Percentiles rank a stretch among this genome's conserved stretches.
These are phyloP conservation scores for Phoma herbarum DNA, from an alignment of 2,329 filamentous ascomycete species.

Conservation along the genomic window DNA sequence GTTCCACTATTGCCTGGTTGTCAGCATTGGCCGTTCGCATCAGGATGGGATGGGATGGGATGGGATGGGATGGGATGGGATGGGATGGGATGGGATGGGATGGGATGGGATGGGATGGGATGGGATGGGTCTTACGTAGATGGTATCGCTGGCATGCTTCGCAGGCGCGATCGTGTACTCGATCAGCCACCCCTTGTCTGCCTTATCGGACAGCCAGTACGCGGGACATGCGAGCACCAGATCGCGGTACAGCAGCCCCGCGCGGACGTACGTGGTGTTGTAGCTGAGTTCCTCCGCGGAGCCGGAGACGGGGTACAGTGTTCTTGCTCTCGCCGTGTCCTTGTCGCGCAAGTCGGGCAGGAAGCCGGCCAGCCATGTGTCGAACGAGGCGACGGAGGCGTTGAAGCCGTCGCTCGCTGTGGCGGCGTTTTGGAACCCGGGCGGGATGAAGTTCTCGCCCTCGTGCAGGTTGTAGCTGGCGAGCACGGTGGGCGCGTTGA, in stretches of 20 bases:
- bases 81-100: too few relatives aligned
- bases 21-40: too few relatives aligned
- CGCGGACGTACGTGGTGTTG: constrained; percentile 61
- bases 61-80: too few relatives aligned
- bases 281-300: constrained; percentile 60
- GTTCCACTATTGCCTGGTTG: constrained; percentile 58
- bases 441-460: constrained; percentile 68
- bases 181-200: constrained; percentile 61
- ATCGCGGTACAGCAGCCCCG: constrained; percentile 67
- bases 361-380: constrained; percentile 63
- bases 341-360: constrained; percentile 57
- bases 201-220: constrained; percentile 63
- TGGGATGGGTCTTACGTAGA: constrained; percentile 63
- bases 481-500: constrained; percentile 60
- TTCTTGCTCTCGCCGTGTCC: constrained; percentile 54
- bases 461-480: constrained; percentile 71
- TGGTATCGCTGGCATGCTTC: constrained; percentile 66
- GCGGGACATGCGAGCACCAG: constrained; percentile 67
- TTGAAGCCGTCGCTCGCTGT: constrained; percentile 58
- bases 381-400: constrained; percentile 59
- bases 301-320: constrained; percentile 60
- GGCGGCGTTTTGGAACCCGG: constrained; percentile 53
- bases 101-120: too few relatives aligned
- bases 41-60: too few relatives aligned
- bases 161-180: constrained; percentile 69